These are phyloP conservation scores for Aspergillus sparsus DNA, from an alignment of 495 filamentous ascomycete genomes.

Conservation along the genomic window DNA sequence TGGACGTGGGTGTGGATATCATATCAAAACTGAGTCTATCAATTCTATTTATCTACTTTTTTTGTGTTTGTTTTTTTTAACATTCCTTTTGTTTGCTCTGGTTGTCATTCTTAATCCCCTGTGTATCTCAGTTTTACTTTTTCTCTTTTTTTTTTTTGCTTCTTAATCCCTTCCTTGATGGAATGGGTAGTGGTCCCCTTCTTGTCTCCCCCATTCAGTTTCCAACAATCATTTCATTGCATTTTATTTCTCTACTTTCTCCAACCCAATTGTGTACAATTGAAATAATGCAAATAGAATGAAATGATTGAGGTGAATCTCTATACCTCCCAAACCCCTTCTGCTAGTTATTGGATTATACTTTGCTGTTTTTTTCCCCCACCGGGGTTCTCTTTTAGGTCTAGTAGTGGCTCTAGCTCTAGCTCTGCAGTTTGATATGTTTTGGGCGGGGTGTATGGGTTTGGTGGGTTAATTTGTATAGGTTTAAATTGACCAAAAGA, in stretches of 20 bases:
- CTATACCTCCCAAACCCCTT: too few species aligned
- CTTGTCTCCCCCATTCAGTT: not conserved
- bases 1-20: not conserved
- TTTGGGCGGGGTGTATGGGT: too few species aligned
- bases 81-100: slow-evolving; percentile 8
- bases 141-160: slow-evolving; percentile 11
- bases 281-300: not conserved
- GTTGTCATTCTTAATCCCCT: slow-evolving; percentile 22
- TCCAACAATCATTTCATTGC: not conserved
- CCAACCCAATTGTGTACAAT: not conserved
- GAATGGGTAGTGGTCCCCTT: not conserved
- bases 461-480: too few species aligned
- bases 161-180: not conserved
- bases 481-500: too few species aligned
- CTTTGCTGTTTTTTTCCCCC: not conserved
- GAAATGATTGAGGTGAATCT: not conserved
- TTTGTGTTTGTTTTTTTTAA: slow-evolving; percentile 12
- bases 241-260: not conserved
- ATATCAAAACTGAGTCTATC: slow-evolving; percentile 5
- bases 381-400: not conserved
- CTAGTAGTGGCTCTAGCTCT: not conserved
- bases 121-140: slow-evolving; percentile 27
- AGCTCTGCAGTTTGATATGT: not conserved
- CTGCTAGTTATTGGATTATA: not conserved
- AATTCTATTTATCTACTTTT: slow-evolving; percentile 4